Conservation (phyloP, 345 rosid species). For the Lumnitzera littorea region DNA sequence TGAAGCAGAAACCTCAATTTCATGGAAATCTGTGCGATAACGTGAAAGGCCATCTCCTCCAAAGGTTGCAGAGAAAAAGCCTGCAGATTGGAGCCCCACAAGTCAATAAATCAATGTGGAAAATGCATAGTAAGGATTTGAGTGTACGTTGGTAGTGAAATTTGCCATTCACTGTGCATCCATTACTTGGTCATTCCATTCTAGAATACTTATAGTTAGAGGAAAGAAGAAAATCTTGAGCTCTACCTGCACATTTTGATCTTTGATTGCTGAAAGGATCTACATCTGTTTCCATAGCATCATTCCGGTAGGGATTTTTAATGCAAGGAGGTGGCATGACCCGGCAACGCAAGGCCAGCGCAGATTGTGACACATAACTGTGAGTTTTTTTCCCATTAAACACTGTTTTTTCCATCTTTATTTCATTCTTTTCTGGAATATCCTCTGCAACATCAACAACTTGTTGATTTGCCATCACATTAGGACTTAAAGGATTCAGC, state of each 20-base stretch:
- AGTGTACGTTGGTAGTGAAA: too few relatives aligned
- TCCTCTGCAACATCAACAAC: constrained; percentile 39
- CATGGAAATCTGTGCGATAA: constrained; percentile 87
- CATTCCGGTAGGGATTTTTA: constrained; percentile 70
- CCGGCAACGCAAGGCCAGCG: constrained; percentile 76
- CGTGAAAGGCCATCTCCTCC: constrained; percentile 93
- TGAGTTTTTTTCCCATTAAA: constrained; percentile 25
- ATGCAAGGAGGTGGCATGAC: constrained; percentile 96
- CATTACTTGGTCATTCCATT: too few relatives aligned
- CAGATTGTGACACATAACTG: constrained; percentile 76
- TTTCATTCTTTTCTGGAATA: constrained; percentile 32
- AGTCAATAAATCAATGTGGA: background rate
- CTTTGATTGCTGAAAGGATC: constrained; percentile 80
- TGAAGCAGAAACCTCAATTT: constrained; percentile 56
- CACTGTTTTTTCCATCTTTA: constrained; percentile 25
- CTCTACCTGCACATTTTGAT: constrained; percentile 77
- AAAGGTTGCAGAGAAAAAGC: constrained; percentile 43
- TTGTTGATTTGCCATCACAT: constrained; percentile 33
- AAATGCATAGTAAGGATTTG: too few relatives aligned
- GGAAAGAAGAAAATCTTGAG: background rate
- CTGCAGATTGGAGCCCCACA: constrained; percentile 27
- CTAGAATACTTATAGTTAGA: background rate
- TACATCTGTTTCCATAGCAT: constrained; percentile 38
- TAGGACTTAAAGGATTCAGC: constrained; percentile 34
- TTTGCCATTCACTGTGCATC: too few relatives aligned